These are phyloP conservation scores for Albizia julibrissin DNA, from an alignment of 306 rosid genomes.

Conservation along the genomic window DNA sequence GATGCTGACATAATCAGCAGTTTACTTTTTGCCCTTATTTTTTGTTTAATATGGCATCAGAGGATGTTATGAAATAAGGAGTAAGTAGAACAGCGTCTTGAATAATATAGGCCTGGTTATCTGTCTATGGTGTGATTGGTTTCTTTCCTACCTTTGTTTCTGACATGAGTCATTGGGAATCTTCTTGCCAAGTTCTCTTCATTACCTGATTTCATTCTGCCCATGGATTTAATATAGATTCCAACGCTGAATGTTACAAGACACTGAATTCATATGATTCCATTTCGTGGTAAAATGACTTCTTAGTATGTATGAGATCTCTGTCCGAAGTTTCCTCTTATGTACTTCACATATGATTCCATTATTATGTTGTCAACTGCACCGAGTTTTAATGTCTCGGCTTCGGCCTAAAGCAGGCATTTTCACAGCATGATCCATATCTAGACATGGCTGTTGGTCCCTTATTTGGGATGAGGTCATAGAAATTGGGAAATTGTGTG, in stretches of 20 bases:
- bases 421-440: neutral
- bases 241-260: neutral
- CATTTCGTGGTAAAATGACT: neutral
- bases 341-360: neutral
- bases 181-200: conserved; percentile 9
- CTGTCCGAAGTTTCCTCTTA: neutral
- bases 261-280: neutral
- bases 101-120: neutral
- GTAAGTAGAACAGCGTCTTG: neutral
- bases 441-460: too few species aligned
- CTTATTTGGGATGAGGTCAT: neutral
- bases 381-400: neutral
- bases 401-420: neutral
- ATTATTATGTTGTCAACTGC: neutral
- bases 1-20: neutral
- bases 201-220: conserved; percentile 7
- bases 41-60: neutral
- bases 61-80: neutral
- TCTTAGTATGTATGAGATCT: neutral
- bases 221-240: neutral
- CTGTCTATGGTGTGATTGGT: neutral
- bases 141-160: conserved; percentile 2
- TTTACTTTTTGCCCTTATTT: neutral
- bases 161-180: neutral
- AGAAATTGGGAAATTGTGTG: neutral